Evolutionary conservation across 306 rosid species (phyloP).

Genomic region (Carpinus fangiana): DNA sequence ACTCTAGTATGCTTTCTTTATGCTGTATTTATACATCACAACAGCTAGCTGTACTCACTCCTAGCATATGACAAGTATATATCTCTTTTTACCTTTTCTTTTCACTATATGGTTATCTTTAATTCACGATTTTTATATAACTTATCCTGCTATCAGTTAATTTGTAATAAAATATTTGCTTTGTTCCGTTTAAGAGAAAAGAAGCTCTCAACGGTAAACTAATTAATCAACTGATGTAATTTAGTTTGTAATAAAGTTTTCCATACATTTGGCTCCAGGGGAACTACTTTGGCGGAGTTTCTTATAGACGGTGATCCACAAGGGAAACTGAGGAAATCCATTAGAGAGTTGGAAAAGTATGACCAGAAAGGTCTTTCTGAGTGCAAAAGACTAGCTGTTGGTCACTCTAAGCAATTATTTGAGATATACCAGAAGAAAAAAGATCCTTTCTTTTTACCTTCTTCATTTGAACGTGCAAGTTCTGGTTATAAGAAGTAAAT

Average conservation of each 20-base stretch:
- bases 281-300: constrained; percentile 14
- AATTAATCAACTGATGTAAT: constrained; percentile 1
- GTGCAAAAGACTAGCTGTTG: constrained; percentile 19
- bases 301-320: constrained; percentile 20
- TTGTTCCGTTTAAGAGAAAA: neutral
- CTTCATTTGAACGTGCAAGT: neutral
- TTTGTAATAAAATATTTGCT: too few species aligned
- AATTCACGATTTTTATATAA: neutral
- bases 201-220: neutral
- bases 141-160: neutral
- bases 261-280: constrained; percentile 2
- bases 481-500: too few species aligned
- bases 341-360: constrained; percentile 15
- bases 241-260: neutral
- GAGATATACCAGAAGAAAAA: constrained; percentile 13
- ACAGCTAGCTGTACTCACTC: neutral
- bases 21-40: neutral
- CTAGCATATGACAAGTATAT: neutral
- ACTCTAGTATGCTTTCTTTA: neutral
- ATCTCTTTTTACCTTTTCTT: neutral
- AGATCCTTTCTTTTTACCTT: neutral
- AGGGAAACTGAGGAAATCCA: constrained; percentile 13
- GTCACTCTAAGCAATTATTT: constrained; percentile 18
- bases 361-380: constrained; percentile 20
- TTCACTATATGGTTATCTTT: neutral